These are phyloP conservation scores for Rosa chinensis DNA, from an alignment of 306 rosid genomes.

Conservation along the genomic window DNA sequence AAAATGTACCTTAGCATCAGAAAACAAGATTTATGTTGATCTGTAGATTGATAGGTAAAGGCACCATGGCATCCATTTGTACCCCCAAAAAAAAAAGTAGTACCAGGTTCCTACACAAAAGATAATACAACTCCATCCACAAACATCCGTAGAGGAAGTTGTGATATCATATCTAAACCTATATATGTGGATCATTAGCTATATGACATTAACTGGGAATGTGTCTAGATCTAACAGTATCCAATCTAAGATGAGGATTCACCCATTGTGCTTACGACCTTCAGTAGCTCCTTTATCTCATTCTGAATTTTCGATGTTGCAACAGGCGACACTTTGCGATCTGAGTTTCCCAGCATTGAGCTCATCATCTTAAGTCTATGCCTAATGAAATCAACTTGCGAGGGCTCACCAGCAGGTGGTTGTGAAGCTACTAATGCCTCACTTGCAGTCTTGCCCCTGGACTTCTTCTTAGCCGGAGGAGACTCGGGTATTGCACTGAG, in stretches of 20 bases:
- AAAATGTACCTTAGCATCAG: neutral
- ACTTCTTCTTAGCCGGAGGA: conserved; percentile 30
- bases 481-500: conserved; percentile 37
- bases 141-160: conserved; percentile 23
- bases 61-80: conserved; percentile 13
- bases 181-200: conserved; percentile 27
- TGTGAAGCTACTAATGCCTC: conserved; percentile 21
- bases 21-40: neutral
- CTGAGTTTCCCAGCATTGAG: conserved; percentile 51
- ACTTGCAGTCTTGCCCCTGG: conserved; percentile 27
- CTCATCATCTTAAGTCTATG: conserved; percentile 52
- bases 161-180: conserved; percentile 25
- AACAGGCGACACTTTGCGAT: conserved; percentile 29
- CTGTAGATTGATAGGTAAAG: conserved; percentile 9
- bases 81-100: neutral
- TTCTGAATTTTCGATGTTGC: conserved; percentile 44
- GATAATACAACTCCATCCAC: conserved; percentile 8
- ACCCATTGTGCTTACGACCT: conserved; percentile 58
- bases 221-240: conserved; percentile 4
- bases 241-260: conserved; percentile 39
- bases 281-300: conserved; percentile 57
- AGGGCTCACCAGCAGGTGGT: conserved; percentile 28
- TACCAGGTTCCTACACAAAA: conserved; percentile 1
- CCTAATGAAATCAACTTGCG: conserved; percentile 45
- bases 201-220: neutral